Evolutionary conservation across 306 rosid genomes (phyloP).

Genomic region (Cucumis hystrix): DNA sequence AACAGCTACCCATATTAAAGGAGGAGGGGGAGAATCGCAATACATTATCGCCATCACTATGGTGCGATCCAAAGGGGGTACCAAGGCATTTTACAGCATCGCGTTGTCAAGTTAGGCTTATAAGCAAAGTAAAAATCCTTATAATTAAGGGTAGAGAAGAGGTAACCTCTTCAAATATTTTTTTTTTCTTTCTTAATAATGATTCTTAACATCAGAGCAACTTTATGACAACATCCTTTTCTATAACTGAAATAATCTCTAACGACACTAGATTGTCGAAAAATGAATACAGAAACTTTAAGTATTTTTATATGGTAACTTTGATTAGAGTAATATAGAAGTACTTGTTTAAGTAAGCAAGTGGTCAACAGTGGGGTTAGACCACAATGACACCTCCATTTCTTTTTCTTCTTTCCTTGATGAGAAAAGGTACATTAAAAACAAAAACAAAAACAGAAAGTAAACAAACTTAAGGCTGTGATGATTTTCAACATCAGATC

Average conservation of each 20-base stretch:
- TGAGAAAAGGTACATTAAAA: neutral
- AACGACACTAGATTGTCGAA: neutral
- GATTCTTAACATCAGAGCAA: neutral
- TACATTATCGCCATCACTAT: too few species aligned
- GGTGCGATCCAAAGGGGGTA: too few species aligned
- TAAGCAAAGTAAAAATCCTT: neutral
- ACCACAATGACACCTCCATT: neutral
- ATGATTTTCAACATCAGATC: neutral
- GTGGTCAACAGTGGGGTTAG: neutral
- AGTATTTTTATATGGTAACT: neutral
- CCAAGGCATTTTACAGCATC: too few species aligned
- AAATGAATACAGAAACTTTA: neutral
- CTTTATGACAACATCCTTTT: neutral
- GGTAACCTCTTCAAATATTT: neutral
- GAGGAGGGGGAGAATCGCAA: too few species aligned
- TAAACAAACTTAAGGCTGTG: neutral
- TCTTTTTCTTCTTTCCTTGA: neutral
- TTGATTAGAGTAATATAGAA: neutral
- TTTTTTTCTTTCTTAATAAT: neutral
- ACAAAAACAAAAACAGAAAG: too few species aligned
- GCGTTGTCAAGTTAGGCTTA: too few species aligned
- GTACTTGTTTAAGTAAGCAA: neutral
- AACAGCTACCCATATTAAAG: too few species aligned
- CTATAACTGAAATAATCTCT: neutral
- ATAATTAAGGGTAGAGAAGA: too few species aligned